Evolutionary conservation across 225 moss, liverwort and hornwort species (phyloP).

Genomic region (Lunularia cruciata): DNA sequence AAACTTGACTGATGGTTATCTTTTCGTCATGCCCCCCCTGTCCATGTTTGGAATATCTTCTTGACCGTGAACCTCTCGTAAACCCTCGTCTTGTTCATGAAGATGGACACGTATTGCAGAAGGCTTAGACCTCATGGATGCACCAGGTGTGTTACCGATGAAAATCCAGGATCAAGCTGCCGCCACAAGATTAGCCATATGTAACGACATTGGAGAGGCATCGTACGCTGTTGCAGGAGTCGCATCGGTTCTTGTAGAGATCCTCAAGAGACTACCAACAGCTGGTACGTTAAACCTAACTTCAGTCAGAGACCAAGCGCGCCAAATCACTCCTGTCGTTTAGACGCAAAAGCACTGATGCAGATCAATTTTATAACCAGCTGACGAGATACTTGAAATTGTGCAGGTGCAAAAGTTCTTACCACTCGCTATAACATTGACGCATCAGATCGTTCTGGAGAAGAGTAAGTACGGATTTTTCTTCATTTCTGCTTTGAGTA

Average conservation of each 20-base stretch:
- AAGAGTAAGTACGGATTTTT: slow-evolving; percentile 44
- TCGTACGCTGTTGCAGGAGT: slow-evolving; percentile 96
- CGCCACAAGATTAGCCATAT: slow-evolving; percentile 85
- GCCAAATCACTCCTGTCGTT: neutral
- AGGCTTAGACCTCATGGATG: slow-evolving; percentile 88
- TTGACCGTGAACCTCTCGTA: too few relatives aligned
- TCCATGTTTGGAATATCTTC: neutral
- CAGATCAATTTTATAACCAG: neutral
- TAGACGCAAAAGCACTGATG: too few relatives aligned
- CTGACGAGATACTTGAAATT: neutral
- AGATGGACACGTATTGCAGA: slow-evolving; percentile 93
- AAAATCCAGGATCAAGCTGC: slow-evolving; percentile 91
- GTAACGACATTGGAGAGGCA: slow-evolving; percentile 98
- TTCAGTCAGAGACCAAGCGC: neutral
- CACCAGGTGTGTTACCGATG: slow-evolving; percentile 93
- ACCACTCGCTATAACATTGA: slow-evolving; percentile 65
- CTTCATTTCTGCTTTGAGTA: neutral
- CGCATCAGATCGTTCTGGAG: slow-evolving; percentile 61
- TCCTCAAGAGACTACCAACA: slow-evolving; percentile 76
- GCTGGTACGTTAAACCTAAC: slow-evolving; percentile 37
- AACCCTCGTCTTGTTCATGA: neutral
- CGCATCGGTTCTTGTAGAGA: slow-evolving; percentile 89
- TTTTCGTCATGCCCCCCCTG: neutral
- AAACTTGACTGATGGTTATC: neutral
- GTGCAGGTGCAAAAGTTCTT: slow-evolving; percentile 58